Percentiles rank a stretch among this genome's conserved stretches.
These are phyloP conservation scores for Hypoxylon fuscum DNA, from an alignment of 495 filamentous ascomycete species.

Conservation along the genomic window DNA sequence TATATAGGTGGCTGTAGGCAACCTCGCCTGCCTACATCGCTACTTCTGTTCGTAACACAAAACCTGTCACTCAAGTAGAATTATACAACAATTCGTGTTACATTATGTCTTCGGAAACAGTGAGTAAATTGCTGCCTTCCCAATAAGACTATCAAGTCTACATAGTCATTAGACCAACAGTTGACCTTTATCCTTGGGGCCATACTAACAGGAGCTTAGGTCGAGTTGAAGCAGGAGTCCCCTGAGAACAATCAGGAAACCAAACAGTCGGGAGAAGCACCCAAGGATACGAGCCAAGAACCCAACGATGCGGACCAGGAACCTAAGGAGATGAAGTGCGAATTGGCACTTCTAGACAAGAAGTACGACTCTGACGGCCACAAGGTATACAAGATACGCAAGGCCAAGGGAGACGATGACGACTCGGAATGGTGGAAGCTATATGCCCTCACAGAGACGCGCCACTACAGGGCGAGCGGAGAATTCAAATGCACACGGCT, in stretches of 20 bases:
- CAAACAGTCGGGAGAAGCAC: too few species aligned
- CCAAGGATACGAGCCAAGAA: not conserved
- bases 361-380: constrained; percentile 25
- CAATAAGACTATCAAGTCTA: not conserved
- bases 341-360: constrained; percentile 25
- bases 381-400: constrained; percentile 22
- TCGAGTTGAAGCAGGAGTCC: constrained; percentile 1
- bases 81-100: not conserved
- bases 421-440: constrained; percentile 21
- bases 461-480: constrained; percentile 16
- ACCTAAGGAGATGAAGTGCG: constrained; percentile 20
- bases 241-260: constrained; percentile 4
- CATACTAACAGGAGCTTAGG: constrained; percentile 8
- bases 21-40: not conserved
- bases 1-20: not conserved
- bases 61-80: not conserved
- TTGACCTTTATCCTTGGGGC: not conserved
- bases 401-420: constrained; percentile 2
- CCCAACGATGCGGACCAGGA: not conserved
- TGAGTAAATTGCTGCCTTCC: constrained; percentile 1
- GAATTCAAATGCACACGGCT: constrained; percentile 18
- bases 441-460: constrained; percentile 27
- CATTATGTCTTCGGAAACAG: constrained; percentile 23
- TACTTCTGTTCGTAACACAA: not conserved
- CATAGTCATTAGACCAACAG: not conserved